phyloP scores from a whole-genome alignment of 768 basidiomycete genomes.

The Phanerodontia chrysosporium region DNA sequence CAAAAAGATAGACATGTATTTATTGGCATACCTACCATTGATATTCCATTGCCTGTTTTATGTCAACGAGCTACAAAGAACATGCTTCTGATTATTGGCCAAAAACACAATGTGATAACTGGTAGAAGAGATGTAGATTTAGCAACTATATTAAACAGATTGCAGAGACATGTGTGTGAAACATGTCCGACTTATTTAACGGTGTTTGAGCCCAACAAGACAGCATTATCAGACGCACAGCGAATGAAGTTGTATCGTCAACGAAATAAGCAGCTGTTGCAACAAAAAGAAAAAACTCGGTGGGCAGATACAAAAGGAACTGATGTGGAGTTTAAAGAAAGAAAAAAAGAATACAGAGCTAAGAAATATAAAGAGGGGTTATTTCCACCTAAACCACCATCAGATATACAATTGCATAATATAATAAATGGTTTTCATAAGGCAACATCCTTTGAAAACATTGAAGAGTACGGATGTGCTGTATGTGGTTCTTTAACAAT shows the following conservation, averaged over 20 bases:
- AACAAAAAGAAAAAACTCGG: too few relatives aligned
- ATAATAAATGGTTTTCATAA: neutral
- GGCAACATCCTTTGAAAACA: neutral
- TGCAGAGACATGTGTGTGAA: neutral
- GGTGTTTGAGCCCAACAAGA: neutral
- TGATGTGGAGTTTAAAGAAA: too few relatives aligned
- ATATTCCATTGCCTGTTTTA: neutral
- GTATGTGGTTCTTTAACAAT: neutral
- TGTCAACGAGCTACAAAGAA: neutral
- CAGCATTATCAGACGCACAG: neutral
- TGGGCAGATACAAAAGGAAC: too few relatives aligned
- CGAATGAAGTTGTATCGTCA: neutral
- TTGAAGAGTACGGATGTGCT: constrained; percentile 1
- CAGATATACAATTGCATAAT: neutral
- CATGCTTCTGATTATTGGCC: neutral
- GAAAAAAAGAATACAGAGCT: too few relatives aligned
- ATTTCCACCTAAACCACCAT: neutral
- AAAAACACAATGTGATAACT: neutral
- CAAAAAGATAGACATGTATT: neutral
- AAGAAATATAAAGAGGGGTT: neutral
- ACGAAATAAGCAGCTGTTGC: too few relatives aligned
- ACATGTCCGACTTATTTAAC: neutral
- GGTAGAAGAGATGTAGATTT: neutral
- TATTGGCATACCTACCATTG: neutral
- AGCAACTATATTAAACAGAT: neutral